A percentile compares a stretch with the other conserved stretches of the same genome.
phyloP scores from a whole-genome alignment of 441 rosid species.

The Pelargonium cotyledonis region DNA sequence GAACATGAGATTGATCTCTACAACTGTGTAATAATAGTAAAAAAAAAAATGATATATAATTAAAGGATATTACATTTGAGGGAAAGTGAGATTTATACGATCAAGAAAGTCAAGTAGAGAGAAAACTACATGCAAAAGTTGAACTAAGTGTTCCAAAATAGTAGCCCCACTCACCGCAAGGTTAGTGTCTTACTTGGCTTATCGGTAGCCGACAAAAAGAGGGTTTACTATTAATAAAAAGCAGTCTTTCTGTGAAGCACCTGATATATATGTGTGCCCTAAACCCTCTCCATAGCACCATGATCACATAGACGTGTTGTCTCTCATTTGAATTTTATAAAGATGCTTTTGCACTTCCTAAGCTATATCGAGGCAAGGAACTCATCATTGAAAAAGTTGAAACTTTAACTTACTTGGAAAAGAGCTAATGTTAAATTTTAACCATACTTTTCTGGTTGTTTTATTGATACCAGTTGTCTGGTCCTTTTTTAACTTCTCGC shows the following conservation, averaged over 20 bases:
- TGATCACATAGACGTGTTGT: neutral
- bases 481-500: constrained; percentile 3
- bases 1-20: neutral
- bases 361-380: neutral
- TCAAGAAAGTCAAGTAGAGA: neutral
- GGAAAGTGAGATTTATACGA: neutral
- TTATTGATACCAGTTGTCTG: neutral
- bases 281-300: neutral
- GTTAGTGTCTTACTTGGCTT: neutral
- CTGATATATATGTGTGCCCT: neutral
- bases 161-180: neutral
- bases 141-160: neutral
- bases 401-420: neutral
- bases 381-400: neutral
- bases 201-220: neutral
- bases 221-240: neutral
- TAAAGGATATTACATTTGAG: neutral
- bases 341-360: neutral
- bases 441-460: neutral
- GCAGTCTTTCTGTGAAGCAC: neutral
- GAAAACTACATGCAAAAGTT: neutral
- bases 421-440: neutral
- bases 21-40: neutral
- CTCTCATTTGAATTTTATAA: neutral
- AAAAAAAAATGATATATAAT: neutral